Conservation (phyloP, 2,329 filamentous ascomycete genomes). For the Aspergillus ochraceus region DNA sequence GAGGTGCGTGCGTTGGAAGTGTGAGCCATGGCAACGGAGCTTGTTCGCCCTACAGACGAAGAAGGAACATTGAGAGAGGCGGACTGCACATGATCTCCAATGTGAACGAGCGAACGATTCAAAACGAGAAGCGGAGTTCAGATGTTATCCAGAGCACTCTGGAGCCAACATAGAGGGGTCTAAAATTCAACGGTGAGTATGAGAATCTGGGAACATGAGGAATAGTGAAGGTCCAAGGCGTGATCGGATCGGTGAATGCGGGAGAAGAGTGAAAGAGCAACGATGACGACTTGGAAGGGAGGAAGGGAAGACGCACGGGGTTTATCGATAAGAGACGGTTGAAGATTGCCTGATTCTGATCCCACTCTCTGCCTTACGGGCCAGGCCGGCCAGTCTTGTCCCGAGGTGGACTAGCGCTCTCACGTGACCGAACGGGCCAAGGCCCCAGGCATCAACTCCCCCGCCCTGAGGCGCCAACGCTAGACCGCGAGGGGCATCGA, state of each 20-base stretch:
- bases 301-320: not conserved
- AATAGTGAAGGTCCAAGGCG: not conserved
- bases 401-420: not conserved
- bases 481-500: constrained; percentile 24
- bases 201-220: not conserved
- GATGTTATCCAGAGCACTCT: not conserved
- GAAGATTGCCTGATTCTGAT: constrained; percentile 6
- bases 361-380: not conserved
- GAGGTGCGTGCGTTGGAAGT: constrained; percentile 19
- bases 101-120: not conserved
- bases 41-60: constrained; percentile 14
- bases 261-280: not conserved
- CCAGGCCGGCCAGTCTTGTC: not conserved
- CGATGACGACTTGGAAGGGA: not conserved
- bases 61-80: constrained; percentile 5
- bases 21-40: constrained; percentile 29
- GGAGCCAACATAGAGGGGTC: too few relatives aligned
- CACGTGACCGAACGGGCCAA: constrained; percentile 12
- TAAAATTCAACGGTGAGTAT: too few relatives aligned
- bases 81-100: constrained; percentile 19
- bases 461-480: constrained; percentile 27
- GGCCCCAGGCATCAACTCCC: constrained; percentile 22
- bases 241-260: not conserved
- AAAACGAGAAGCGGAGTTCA: not conserved
- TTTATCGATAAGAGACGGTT: constrained; percentile 28